Evolutionary conservation across 441 rosid species (phyloP).

Genomic region (Adansonia madagascariensis): DNA sequence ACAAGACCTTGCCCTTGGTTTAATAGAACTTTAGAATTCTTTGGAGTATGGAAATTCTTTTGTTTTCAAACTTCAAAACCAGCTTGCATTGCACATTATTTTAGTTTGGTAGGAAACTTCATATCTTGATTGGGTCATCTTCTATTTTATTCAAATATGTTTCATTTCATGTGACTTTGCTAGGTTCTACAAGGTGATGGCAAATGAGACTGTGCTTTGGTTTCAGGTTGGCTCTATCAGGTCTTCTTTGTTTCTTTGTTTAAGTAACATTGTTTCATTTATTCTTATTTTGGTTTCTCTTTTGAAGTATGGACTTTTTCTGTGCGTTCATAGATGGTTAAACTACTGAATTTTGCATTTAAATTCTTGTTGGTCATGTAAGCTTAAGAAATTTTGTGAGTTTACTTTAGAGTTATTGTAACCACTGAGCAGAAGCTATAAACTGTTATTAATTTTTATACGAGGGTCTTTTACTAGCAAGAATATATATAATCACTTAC

Average conservation of each 20-base stretch:
- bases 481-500: slow-evolving; percentile 8
- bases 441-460: slow-evolving; percentile 9
- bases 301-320: not conserved
- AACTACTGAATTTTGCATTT: slow-evolving; percentile 3
- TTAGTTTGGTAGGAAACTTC: slow-evolving; percentile 5
- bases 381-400: not conserved
- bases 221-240: slow-evolving; percentile 99
- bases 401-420: slow-evolving; percentile 12
- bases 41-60: not conserved
- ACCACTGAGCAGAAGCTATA: slow-evolving; percentile 12
- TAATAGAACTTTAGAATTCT: not conserved
- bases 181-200: slow-evolving; percentile 85
- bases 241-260: slow-evolving; percentile 60
- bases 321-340: not conserved
- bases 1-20: not conserved
- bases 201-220: slow-evolving; percentile 72
- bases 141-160: slow-evolving; percentile 19
- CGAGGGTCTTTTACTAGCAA: not conserved
- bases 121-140: slow-evolving; percentile 8
- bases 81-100: not conserved
- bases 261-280: slow-evolving; percentile 23
- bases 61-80: not conserved
- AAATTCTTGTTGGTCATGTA: not conserved
- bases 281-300: not conserved
- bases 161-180: slow-evolving; percentile 20